phyloP scores from a whole-genome alignment of 768 basidiomycete genomes.

The Naematelia encephala region DNA sequence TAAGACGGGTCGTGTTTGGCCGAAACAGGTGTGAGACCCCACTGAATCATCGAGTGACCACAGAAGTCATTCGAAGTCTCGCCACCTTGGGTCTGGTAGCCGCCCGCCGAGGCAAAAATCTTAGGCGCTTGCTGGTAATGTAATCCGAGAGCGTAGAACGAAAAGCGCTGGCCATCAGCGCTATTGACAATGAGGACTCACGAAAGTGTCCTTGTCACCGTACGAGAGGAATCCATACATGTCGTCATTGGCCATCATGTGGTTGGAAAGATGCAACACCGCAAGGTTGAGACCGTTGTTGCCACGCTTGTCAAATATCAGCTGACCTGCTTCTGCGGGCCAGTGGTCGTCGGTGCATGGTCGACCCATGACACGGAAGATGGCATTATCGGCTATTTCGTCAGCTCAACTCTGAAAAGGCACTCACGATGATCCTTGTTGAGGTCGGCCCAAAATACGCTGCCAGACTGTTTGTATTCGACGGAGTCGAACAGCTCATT shows the following conservation, averaged over 20 bases:
- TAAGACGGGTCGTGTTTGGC: conserved; percentile 24
- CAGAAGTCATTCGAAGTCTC: conserved; percentile 46
- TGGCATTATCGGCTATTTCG: conserved; percentile 52
- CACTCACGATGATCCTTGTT: conserved; percentile 18
- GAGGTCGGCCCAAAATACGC: conserved; percentile 3
- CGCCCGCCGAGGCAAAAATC: conserved; percentile 43
- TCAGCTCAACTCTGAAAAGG: not conserved
- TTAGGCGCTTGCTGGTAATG: conserved; percentile 47
- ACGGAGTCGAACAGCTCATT: not conserved
- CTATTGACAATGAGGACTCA: conserved; percentile 15
- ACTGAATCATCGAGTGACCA: conserved; percentile 48
- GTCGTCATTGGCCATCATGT: conserved; percentile 48
- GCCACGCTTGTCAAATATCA: conserved; percentile 53
- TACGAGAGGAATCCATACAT: conserved; percentile 43
- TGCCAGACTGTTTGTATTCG: conserved; percentile 1
- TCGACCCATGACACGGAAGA: conserved; percentile 52
- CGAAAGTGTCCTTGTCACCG: conserved; percentile 52
- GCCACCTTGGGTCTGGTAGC: conserved; percentile 42
- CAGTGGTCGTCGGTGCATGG: conserved; percentile 51
- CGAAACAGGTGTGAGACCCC: conserved; percentile 42
- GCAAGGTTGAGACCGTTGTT: conserved; percentile 54
- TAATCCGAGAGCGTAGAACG: conserved; percentile 52
- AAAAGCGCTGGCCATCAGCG: conserved; percentile 38
- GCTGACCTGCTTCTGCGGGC: conserved; percentile 51
- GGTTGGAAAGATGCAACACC: conserved; percentile 50